Percentiles rank a stretch among this genome's conserved stretches.
phyloP scores from a whole-genome alignment of 345 rosid species.

The Eucalyptus marginata region DNA sequence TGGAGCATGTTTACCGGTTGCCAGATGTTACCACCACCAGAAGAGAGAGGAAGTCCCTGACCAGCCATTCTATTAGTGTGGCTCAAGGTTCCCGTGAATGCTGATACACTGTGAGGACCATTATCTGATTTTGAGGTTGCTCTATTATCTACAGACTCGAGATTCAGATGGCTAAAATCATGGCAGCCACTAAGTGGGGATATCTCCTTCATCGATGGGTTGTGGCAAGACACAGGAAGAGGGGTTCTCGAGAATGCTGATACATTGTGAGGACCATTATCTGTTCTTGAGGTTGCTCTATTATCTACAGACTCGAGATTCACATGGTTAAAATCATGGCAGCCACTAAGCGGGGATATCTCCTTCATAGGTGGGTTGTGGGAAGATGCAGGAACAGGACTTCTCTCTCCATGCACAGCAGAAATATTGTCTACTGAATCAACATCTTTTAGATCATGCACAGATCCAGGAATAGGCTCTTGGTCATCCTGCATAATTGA shows the following conservation, averaged over 20 bases:
- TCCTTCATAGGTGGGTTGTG: slow-evolving; percentile 20
- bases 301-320: slow-evolving; percentile 3
- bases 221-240: slow-evolving; percentile 8
- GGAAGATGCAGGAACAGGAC: slow-evolving; percentile 8
- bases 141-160: slow-evolving; percentile 19
- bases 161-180: slow-evolving; percentile 9
- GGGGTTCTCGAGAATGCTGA: slow-evolving; percentile 5
- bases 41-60: slow-evolving; percentile 32
- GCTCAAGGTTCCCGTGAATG: slow-evolving; percentile 16
- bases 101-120: slow-evolving; percentile 19
- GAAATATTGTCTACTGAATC: slow-evolving; percentile 12
- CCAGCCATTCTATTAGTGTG: slow-evolving; percentile 18
- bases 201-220: slow-evolving; percentile 22
- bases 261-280: slow-evolving; percentile 20
- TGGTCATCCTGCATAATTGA: background rate
- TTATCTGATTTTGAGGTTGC: slow-evolving; percentile 22
- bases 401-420: background rate
- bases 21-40: slow-evolving; percentile 47
- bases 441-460: background rate
- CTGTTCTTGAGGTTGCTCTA: slow-evolving; percentile 23
- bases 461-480: background rate
- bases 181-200: slow-evolving; percentile 17
- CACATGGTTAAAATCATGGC: slow-evolving; percentile 8
- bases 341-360: slow-evolving; percentile 13
- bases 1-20: slow-evolving; percentile 32